Evolutionary conservation across 192 early-diverging fungal species (phyloP).

Genomic region (Thamnidium elegans): DNA sequence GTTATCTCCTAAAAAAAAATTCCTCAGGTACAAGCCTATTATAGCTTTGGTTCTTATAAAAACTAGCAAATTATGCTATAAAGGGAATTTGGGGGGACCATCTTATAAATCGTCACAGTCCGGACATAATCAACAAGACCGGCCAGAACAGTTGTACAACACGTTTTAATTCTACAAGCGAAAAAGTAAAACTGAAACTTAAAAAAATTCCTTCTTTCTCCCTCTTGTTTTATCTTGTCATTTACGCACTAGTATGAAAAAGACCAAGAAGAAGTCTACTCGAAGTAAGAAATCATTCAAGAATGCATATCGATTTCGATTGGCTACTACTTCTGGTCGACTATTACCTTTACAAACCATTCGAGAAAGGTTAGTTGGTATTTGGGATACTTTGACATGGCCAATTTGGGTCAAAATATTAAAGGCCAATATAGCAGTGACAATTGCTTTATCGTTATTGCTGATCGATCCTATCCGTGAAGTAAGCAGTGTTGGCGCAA

Average conservation of each 20-base stretch:
- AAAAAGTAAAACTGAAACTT: not conserved
- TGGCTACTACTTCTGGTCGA: conserved; percentile 14
- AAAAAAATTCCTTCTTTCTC: not conserved
- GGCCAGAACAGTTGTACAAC: no score
- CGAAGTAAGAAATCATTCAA: not conserved
- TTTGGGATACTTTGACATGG: conserved; percentile 31
- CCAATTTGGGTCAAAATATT: conserved; percentile 23
- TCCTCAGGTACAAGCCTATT: no score
- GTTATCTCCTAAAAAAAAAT: no score
- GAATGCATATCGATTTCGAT: conserved; percentile 12
- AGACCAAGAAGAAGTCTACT: not conserved
- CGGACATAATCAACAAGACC: no score
- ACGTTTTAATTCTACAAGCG: no score
- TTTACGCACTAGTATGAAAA: not conserved
- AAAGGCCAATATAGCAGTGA: conserved; percentile 29
- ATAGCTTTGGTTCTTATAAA: no score
- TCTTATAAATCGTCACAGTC: no score
- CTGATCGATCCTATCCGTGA: conserved; percentile 12
- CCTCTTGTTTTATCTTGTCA: not conserved
- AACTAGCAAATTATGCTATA: no score
- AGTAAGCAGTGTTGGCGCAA: not conserved
- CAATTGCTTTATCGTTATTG: conserved; percentile 14
- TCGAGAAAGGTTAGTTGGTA: conserved; percentile 6
- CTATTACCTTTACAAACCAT: conserved; percentile 13
- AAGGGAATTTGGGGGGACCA: no score